Conservation (phyloP, 441 rosid species). For the Cnidoscolus chayamansa region DNA sequence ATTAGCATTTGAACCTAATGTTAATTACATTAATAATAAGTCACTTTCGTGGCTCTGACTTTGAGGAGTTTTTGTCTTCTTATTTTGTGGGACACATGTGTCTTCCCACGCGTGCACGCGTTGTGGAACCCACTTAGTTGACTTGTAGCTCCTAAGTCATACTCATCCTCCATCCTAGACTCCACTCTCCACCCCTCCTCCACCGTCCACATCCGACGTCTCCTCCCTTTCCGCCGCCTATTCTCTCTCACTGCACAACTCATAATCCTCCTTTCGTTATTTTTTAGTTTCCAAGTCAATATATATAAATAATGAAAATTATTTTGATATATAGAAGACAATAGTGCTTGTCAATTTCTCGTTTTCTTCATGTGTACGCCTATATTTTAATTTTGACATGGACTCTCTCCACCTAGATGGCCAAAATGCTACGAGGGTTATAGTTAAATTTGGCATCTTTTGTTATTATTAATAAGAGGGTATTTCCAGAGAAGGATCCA, state of each 20-base stretch:
- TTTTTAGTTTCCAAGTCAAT: too few relatives aligned
- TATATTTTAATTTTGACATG: too few relatives aligned
- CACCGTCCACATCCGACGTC: neutral
- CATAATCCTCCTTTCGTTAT: too few relatives aligned
- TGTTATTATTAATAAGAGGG: too few relatives aligned
- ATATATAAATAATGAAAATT: too few relatives aligned
- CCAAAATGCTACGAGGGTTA: too few relatives aligned
- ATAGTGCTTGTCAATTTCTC: conserved; percentile 13
- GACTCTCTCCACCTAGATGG: too few relatives aligned
- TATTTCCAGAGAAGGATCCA: too few relatives aligned
- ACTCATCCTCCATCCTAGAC: neutral
- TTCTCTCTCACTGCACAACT: neutral
- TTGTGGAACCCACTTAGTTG: conserved; percentile 72
- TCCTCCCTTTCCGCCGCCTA: neutral
- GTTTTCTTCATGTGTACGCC: neutral
- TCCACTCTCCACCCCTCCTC: conserved; percentile 1
- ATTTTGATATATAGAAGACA: too few relatives aligned
- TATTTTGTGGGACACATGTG: conserved; percentile 39
- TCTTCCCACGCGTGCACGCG: conserved; percentile 88
- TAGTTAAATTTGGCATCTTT: too few relatives aligned
- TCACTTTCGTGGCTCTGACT: conserved; percentile 75
- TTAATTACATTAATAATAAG: conserved; percentile 6
- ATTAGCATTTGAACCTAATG: conserved; percentile 16
- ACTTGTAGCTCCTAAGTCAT: conserved; percentile 31
- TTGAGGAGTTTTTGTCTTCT: conserved; percentile 22